These are phyloP conservation scores for Enterospora canceri DNA, from an alignment of 371 early-diverging fungal genomes.

Conservation along the genomic window DNA sequence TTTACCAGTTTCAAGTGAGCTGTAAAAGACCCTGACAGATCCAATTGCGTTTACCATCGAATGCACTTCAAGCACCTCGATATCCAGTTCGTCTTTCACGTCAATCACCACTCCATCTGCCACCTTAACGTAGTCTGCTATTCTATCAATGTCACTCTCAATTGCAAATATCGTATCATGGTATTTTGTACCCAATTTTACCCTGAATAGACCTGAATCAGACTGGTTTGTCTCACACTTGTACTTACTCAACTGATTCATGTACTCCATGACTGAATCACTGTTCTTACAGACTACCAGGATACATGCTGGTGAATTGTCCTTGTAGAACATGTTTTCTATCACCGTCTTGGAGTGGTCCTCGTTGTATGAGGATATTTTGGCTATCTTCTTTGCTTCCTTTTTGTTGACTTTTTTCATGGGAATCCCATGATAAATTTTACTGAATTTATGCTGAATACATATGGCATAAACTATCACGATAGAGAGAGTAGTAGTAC, in stretches of 20 bases:
- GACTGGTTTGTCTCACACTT: neutral
- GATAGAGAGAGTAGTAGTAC: neutral
- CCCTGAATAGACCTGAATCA: slow-evolving; percentile 48
- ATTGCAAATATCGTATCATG: slow-evolving; percentile 42
- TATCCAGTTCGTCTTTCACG: slow-evolving; percentile 87
- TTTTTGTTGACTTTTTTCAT: neutral
- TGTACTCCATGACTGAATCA: neutral
- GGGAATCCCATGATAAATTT: neutral
- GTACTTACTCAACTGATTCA: neutral
- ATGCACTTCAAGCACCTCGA: slow-evolving; percentile 96
- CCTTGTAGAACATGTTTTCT: slow-evolving; percentile 47
- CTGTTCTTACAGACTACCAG: slow-evolving; percentile 41
- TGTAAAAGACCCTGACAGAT: slow-evolving; percentile 68
- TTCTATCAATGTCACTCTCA: slow-evolving; percentile 69
- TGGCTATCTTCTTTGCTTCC: neutral
- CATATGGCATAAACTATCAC: neutral
- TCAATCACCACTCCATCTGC: slow-evolving; percentile 83
- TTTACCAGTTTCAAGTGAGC: neutral
- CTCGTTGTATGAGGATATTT: slow-evolving; percentile 11
- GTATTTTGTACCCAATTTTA: slow-evolving; percentile 29
- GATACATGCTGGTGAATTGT: slow-evolving; percentile 46
- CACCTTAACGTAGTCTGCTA: slow-evolving; percentile 89
- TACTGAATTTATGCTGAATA: neutral
- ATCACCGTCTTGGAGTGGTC: slow-evolving; percentile 23
- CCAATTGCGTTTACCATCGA: slow-evolving; percentile 89